phyloP scores from a whole-genome alignment of 352 stramenopile species.

The Pythium sukuiense region DNA sequence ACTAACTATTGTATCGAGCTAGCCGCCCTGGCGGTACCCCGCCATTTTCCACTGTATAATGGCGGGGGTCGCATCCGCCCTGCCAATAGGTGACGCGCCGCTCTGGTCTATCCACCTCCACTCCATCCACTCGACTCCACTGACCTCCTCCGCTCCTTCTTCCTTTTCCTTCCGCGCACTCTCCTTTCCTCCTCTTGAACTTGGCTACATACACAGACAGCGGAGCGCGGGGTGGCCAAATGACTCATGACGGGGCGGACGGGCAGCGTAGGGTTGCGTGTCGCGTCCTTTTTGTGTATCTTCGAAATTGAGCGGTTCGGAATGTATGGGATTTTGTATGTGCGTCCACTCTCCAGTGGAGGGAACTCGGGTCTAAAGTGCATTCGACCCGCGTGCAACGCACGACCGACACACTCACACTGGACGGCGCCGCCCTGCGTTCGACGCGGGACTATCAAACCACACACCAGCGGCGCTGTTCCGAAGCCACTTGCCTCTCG shows the following conservation, averaged over 20 bases:
- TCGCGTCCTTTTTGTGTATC: slow-evolving; percentile 31
- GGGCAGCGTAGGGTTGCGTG: slow-evolving; percentile 30
- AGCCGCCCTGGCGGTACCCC: too few species aligned
- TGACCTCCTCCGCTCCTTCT: slow-evolving; percentile 1
- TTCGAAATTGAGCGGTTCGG: slow-evolving; percentile 29
- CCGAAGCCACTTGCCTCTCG: slow-evolving; percentile 1
- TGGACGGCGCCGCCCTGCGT: slow-evolving; percentile 11
- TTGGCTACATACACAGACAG: slow-evolving; percentile 13
- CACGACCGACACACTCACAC: slow-evolving; percentile 11
- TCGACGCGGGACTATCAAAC: slow-evolving; percentile 22
- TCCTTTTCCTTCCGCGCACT: slow-evolving; percentile 5
- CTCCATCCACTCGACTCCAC: not conserved
- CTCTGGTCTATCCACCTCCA: slow-evolving; percentile 6
- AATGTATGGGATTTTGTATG: slow-evolving; percentile 26
- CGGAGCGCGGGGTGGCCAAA: slow-evolving; percentile 22
- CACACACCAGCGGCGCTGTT: slow-evolving; percentile 2
- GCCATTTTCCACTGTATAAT: slow-evolving; percentile 1
- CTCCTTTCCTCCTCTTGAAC: slow-evolving; percentile 11
- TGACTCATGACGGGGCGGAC: slow-evolving; percentile 26
- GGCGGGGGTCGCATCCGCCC: slow-evolving; percentile 15
- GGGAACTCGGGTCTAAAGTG: slow-evolving; percentile 21
- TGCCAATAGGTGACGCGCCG: not conserved
- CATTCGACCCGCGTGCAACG: slow-evolving; percentile 27
- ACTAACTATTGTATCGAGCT: not conserved
- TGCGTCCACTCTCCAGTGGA: slow-evolving; percentile 19